These are phyloP conservation scores for Ophiostoma pallidulum DNA, from an alignment of 2,329 filamentous ascomycete species.

Conservation along the genomic window DNA sequence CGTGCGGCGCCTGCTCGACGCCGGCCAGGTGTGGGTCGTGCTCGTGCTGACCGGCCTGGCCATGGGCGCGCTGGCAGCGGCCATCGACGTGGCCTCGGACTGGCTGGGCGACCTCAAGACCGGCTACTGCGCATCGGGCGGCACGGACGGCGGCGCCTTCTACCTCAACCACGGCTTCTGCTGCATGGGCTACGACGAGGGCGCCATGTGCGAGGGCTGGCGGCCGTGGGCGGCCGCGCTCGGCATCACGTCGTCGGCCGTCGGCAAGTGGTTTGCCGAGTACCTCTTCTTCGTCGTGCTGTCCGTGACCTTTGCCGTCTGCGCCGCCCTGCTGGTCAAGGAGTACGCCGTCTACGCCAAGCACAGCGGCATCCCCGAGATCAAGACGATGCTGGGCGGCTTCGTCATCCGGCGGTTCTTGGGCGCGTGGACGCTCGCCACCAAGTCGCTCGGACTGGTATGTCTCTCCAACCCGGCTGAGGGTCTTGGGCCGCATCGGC, in stretches of 20 bases:
- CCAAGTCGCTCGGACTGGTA: conserved; percentile 73
- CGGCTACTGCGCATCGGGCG: conserved; percentile 70
- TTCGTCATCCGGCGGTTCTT: conserved; percentile 87
- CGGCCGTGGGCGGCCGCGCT: conserved; percentile 72
- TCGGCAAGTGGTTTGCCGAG: conserved; percentile 69
- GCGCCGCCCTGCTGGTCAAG: conserved; percentile 69
- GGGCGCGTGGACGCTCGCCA: conserved; percentile 76
- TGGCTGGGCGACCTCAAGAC: conserved; percentile 91
- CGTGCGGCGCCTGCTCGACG: conserved; percentile 64
- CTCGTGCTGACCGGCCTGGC: conserved; percentile 76
- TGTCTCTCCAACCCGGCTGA: too few relatives aligned
- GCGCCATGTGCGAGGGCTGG: conserved; percentile 79
- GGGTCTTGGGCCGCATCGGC: too few relatives aligned
- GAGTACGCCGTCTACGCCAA: conserved; percentile 81
- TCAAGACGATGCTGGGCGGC: conserved; percentile 90
- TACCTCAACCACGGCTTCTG: conserved; percentile 90
- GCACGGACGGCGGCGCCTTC: conserved; percentile 71
- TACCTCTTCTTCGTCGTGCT: conserved; percentile 82
- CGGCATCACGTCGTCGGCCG: conserved; percentile 44
- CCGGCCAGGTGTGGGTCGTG: conserved; percentile 85
- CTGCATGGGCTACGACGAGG: conserved; percentile 82
- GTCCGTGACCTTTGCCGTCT: conserved; percentile 70
- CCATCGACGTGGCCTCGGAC: conserved; percentile 81
- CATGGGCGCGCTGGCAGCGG: conserved; percentile 75
- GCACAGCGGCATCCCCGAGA: conserved; percentile 94